phyloP scores from a whole-genome alignment of 2,329 filamentous ascomycete genomes.

The Mollisia scopiformis region DNA sequence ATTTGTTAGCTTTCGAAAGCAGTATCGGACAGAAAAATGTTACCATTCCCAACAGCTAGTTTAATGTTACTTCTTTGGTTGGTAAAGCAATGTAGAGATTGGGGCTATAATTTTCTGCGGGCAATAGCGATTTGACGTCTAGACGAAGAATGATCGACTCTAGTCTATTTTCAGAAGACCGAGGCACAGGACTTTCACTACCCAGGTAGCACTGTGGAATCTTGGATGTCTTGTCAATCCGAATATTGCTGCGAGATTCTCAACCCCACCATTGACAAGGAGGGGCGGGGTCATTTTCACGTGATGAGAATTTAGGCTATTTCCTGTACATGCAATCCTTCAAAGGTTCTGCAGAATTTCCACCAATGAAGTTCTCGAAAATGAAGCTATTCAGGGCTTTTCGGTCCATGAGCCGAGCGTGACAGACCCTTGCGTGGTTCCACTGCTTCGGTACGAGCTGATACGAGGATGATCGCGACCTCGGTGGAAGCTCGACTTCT shows the following conservation, averaged over 20 bases:
- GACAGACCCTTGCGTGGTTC: background rate
- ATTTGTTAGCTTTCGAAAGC: background rate
- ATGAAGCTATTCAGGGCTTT: background rate
- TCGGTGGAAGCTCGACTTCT: background rate
- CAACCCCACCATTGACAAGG: background rate
- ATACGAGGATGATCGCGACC: background rate
- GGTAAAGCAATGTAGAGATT: too few species aligned
- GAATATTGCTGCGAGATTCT: too few species aligned
- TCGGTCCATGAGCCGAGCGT: slow-evolving; percentile 1
- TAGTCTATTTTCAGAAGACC: too few species aligned
- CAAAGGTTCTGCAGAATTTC: background rate
- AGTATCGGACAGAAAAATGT: background rate
- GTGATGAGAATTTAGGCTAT: slow-evolving; percentile 6
- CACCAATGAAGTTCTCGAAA: background rate
- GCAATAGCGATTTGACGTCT: too few species aligned
- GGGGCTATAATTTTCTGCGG: too few species aligned
- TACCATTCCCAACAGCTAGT: background rate
- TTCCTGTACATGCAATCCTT: slow-evolving; percentile 2
- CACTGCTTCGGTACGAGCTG: background rate
- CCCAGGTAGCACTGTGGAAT: too few species aligned
- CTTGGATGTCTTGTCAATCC: too few species aligned
- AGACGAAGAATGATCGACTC: too few species aligned
- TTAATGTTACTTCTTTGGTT: background rate
- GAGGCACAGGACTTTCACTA: too few species aligned
- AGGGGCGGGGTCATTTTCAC: slow-evolving; percentile 6